Percentiles rank a stretch among this genome's conserved stretches.
These are phyloP conservation scores for Microdochium bolleyi DNA, from an alignment of 2,329 filamentous ascomycete genomes.

Conservation along the genomic window DNA sequence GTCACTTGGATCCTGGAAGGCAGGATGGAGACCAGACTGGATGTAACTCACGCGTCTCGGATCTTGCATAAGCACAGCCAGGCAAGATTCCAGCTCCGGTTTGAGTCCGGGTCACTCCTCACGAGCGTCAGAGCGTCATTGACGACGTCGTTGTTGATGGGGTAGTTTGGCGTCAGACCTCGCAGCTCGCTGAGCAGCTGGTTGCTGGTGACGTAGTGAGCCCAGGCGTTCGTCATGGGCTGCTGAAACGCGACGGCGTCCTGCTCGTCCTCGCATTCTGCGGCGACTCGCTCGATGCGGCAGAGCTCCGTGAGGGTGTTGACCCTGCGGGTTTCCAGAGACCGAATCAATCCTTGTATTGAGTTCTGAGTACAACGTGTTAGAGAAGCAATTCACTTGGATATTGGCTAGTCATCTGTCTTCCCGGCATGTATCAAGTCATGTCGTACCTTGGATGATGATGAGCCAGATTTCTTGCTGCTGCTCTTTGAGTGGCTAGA, in stretches of 20 bases:
- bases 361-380: constrained; percentile 17
- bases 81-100: constrained; percentile 68
- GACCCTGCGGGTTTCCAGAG: constrained; percentile 57
- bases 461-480: not conserved
- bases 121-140: constrained; percentile 59
- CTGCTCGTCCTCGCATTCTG: constrained; percentile 46
- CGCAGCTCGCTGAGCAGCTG: constrained; percentile 64
- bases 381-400: not conserved
- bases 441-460: not conserved
- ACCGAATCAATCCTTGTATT: constrained; percentile 48
- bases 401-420: not conserved
- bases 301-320: constrained; percentile 68
- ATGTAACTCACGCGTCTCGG: constrained; percentile 48
- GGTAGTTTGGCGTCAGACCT: constrained; percentile 58
- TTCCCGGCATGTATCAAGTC: too few relatives aligned
- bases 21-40: not conserved
- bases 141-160: constrained; percentile 57
- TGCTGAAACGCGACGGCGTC: constrained; percentile 49
- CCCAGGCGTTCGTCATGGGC: constrained; percentile 65
- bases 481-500: not conserved
- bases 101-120: constrained; percentile 53
- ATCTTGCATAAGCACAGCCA: constrained; percentile 66
- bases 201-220: constrained; percentile 63
- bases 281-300: constrained; percentile 60
- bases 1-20: not conserved